Base-by-base conservation (phyloP, 2,329 filamentous ascomycete species). In the Paracoccidioides lutzii region DNA sequence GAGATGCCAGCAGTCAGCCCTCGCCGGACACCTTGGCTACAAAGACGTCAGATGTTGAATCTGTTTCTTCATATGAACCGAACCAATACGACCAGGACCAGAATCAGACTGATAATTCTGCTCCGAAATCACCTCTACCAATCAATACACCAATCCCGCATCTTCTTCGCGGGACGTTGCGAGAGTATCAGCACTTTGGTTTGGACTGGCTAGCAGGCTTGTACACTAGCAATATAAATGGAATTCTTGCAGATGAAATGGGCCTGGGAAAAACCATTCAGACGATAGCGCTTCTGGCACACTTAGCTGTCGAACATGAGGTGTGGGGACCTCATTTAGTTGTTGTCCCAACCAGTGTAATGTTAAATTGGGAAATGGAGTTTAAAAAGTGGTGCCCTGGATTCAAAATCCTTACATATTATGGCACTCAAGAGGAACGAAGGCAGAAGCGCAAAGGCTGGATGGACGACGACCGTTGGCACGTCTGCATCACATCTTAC, bases 331-430 rank as follows among this genome's bases (percentile, higher is more conserved):
- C 93, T 0, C 93, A 98, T 75, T 76, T 98, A 30, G 88, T 98
- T 51, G 87, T 98, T 58, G 93, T 98, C 1, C 93, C 93, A 1
- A 98, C 93, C 2, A 97, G 90, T 71, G 94, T 98, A 51, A 96
- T 98, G 79, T 81, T 98, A 61, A 98, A 98, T 67, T 98, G 93
- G 93, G 94, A 98, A 70, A 97, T 97, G 87, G 93, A 98, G 71
- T 98, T 98, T 78, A 97, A 97, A 67, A 98, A 98, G 69, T 98
- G 75, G 82, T 88, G 90, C 56, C 93, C 94, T 3, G 91, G 93
- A 0, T 98, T 98, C 77, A 97, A 96, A 68, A 95, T 98, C 55
- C 77, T 98, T 57, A 93, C 90, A 0, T 98, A 98, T 73, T 98
- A 97, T 67, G 93, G 94, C 45, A 88, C 85, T 44, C 87, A 90